Base-by-base conservation (phyloP, 139 green algal genomes). In the Chlorella sp. region DNA sequence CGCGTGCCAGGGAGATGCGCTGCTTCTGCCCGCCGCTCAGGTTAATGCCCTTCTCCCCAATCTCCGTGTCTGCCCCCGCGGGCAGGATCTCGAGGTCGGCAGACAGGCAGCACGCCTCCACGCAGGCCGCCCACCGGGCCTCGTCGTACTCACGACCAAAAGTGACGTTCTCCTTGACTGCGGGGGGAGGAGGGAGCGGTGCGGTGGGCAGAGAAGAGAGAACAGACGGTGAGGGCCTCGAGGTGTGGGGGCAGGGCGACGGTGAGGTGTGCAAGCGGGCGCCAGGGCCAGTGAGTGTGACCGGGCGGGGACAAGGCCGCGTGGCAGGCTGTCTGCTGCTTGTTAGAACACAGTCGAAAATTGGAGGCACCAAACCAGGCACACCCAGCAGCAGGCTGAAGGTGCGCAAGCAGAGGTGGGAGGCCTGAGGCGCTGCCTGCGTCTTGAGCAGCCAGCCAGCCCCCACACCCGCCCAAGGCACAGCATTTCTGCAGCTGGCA, bases 21-120 rank as follows among this genome's bases (percentile, higher is more conserved):
- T 98, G 95, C 93, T 98, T 98, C 95, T 99, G 97, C 1, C 97
- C 97, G 77, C 97, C 98, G 5, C 89, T 96, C 76, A 99, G 94
- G 71, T 98, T 99, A 32, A 98, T 93, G 32, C 98, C 98, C 69
- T 97, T 95, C 90, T 99, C 97, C 21, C 98, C 98, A 81, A 99
- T 99, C 92, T 99, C 97, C 1, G 97, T 99, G 36, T 97, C 87
- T 42, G 97, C 96, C 4, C 96, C 97, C 15, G 91, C 93, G 18
- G 96, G 93, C 84, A 98, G 91, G 60, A 97, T 93, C 34, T 94
- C 94, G 81, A 98, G 91, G 87, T 98, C 96, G 22, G 92, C 73
- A 1, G 88, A 89, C 93, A 98, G 93, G 87, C 90, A 93, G 90
- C 90, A 93, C 24, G 92, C 89, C 16, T 93, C 81, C 61, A 93